Evolutionary conservation across 2,329 filamentous ascomycete genomes (phyloP).

Genomic region (Saccharata proteae): DNA sequence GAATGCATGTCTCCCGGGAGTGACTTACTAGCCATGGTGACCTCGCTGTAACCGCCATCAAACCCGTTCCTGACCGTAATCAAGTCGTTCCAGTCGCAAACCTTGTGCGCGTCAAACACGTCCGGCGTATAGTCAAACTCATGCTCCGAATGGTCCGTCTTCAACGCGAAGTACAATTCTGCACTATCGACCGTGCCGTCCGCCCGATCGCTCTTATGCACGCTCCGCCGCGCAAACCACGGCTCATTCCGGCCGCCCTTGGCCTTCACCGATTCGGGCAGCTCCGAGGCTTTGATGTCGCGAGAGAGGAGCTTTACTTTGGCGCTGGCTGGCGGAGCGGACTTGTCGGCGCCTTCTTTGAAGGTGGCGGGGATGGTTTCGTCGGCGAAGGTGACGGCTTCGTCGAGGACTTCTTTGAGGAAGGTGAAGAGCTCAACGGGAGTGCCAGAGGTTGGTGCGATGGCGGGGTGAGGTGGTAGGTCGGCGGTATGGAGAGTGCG

Average conservation of each 20-base stretch:
- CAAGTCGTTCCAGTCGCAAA: slow-evolving; percentile 26
- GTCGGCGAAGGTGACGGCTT: slow-evolving; percentile 48
- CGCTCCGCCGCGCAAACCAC: slow-evolving; percentile 53
- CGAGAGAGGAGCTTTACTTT: slow-evolving; percentile 43
- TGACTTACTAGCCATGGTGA: slow-evolving; percentile 27
- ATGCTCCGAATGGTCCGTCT: slow-evolving; percentile 43
- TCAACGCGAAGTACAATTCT: slow-evolving; percentile 51
- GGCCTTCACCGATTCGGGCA: slow-evolving; percentile 15
- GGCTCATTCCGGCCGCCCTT: slow-evolving; percentile 33
- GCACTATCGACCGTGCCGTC: slow-evolving; percentile 47
- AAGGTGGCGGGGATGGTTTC: slow-evolving; percentile 42
- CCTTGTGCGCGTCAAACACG: slow-evolving; percentile 36
- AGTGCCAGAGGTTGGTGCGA: slow-evolving; percentile 34
- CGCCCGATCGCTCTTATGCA: slow-evolving; percentile 42
- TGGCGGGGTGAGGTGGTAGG: slow-evolving; percentile 22
- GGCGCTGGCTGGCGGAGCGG: slow-evolving; percentile 19
- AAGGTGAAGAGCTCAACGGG: slow-evolving; percentile 38
- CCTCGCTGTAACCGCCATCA: slow-evolving; percentile 14
- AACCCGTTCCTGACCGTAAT: slow-evolving; percentile 13
- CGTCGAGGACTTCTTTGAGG: slow-evolving; percentile 41
- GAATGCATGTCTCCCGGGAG: not conserved
- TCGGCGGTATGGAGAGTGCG: slow-evolving; percentile 16
- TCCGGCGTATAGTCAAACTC: slow-evolving; percentile 49
- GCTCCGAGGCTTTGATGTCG: slow-evolving; percentile 33
- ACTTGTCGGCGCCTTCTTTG: slow-evolving; percentile 29